phyloP scores from a whole-genome alignment of 2,329 filamentous ascomycete genomes.

The Nemania diffusa region DNA sequence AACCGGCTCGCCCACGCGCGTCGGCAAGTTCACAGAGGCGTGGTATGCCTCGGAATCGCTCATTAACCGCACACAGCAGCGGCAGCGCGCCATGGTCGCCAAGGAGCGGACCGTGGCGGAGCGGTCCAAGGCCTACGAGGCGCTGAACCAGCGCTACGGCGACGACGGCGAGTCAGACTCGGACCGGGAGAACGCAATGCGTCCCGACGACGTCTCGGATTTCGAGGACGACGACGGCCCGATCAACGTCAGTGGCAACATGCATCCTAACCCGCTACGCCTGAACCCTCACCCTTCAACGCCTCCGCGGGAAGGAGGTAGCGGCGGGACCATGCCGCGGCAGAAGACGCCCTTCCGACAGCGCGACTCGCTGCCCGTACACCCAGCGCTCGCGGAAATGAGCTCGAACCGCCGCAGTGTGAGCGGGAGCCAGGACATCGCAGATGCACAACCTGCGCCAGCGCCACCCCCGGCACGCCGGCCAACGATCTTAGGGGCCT shows the following conservation, averaged over 20 bases:
- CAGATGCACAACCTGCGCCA: slow-evolving; percentile 51
- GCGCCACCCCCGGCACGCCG: slow-evolving; percentile 24
- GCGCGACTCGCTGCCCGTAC: slow-evolving; percentile 26
- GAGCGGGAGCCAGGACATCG: slow-evolving; percentile 58
- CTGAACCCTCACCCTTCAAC: slow-evolving; percentile 55
- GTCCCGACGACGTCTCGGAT: slow-evolving; percentile 50
- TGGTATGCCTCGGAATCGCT: slow-evolving; percentile 67
- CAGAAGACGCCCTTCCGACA: slow-evolving; percentile 49
- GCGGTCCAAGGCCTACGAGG: slow-evolving; percentile 54
- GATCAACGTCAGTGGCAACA: slow-evolving; percentile 43
- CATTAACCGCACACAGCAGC: slow-evolving; percentile 64
- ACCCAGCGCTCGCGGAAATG: slow-evolving; percentile 59
- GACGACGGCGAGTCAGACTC: slow-evolving; percentile 39
- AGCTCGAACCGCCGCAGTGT: slow-evolving; percentile 56
- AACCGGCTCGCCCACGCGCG: slow-evolving; percentile 51
- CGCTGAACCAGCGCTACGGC: slow-evolving; percentile 57
- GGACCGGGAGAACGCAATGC: slow-evolving; percentile 44
- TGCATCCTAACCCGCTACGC: slow-evolving; percentile 64
- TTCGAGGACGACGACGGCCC: slow-evolving; percentile 56
- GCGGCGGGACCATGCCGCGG: slow-evolving; percentile 30
- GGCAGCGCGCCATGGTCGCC: slow-evolving; percentile 57
- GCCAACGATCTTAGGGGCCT: slow-evolving; percentile 32
- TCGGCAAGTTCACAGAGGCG: slow-evolving; percentile 63
- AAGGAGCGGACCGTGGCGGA: slow-evolving; percentile 44
- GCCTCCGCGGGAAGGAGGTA: slow-evolving; percentile 29